phyloP scores from a whole-genome alignment of 139 green algal species.

The Zygnema cylindricum region DNA sequence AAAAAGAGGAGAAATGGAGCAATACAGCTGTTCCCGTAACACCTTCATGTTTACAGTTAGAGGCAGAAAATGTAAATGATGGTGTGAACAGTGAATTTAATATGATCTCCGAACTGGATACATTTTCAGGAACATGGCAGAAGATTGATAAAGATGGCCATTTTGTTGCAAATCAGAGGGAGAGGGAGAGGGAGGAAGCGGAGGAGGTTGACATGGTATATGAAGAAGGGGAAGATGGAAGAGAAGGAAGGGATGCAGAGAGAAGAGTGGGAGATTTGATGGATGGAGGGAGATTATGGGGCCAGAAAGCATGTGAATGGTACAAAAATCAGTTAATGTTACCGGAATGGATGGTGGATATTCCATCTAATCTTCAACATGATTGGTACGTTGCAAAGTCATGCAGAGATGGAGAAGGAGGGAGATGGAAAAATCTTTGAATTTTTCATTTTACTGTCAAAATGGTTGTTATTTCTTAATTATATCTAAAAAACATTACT shows the following conservation, averaged over 20 bases:
- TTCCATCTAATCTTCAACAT: slow-evolving; percentile 74
- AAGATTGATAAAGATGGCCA: background rate
- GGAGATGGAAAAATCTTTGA: too few species aligned
- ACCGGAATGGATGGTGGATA: slow-evolving; percentile 89
- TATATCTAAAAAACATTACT: too few species aligned
- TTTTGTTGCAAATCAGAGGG: background rate
- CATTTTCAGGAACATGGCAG: background rate
- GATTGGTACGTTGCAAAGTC: slow-evolving; percentile 77
- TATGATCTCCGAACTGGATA: background rate
- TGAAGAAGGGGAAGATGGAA: background rate
- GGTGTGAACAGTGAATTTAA: background rate
- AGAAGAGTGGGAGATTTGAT: background rate
- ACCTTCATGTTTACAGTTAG: background rate
- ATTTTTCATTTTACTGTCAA: too few species aligned
- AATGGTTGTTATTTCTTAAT: too few species aligned
- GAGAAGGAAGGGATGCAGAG: background rate
- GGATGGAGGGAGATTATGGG: slow-evolving; percentile 1
- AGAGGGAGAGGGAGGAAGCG: background rate
- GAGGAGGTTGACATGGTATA: background rate
- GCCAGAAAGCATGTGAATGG: slow-evolving; percentile 26
- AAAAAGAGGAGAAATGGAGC: background rate
- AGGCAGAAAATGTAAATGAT: background rate
- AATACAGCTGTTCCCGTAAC: background rate
- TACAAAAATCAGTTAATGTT: slow-evolving; percentile 77
- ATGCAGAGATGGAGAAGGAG: too few species aligned